Conservation (phyloP, 1,139 yeast genomes). For the Nakaseomyces kungkrabaensis region DNA sequence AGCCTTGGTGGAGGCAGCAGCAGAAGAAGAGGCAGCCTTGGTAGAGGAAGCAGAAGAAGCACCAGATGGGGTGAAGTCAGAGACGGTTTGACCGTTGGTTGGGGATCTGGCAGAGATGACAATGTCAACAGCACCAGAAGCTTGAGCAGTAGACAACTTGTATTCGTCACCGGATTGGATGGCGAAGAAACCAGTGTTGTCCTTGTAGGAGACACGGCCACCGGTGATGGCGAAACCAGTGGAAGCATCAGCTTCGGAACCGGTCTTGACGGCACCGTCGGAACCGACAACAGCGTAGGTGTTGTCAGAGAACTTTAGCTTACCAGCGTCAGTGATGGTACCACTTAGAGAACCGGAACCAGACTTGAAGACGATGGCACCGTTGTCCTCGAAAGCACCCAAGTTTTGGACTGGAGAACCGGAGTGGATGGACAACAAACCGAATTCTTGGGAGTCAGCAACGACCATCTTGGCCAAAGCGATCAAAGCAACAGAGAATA, state of each 20-base stretch:
- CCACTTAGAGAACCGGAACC: slow-evolving; percentile 11
- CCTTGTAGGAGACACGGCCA: slow-evolving; percentile 22
- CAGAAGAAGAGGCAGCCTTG: not conserved
- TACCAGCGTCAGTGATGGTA: slow-evolving; percentile 28
- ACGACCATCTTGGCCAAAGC: slow-evolving; percentile 18
- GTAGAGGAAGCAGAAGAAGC: not conserved
- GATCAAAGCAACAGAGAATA: slow-evolving; percentile 12
- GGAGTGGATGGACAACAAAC: slow-evolving; percentile 28
- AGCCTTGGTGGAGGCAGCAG: not conserved
- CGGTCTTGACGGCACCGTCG: slow-evolving; percentile 14
- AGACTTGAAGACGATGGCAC: slow-evolving; percentile 12
- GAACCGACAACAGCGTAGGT: slow-evolving; percentile 21
- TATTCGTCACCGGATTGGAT: slow-evolving; percentile 10
- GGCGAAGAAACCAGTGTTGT: slow-evolving; percentile 20
- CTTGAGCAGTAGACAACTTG: slow-evolving; percentile 10
- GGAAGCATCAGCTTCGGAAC: slow-evolving; percentile 20
- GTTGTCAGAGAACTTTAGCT: slow-evolving; percentile 22
- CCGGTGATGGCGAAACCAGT: slow-evolving; percentile 22
- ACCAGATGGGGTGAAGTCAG: slow-evolving; percentile 13
- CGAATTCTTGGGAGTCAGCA: slow-evolving; percentile 31
- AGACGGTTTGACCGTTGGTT: slow-evolving; percentile 9
- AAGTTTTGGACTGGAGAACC: slow-evolving; percentile 29
- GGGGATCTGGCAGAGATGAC: slow-evolving; percentile 12
- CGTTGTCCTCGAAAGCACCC: slow-evolving; percentile 11
- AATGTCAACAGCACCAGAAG: slow-evolving; percentile 10